Percentiles rank a stretch among this genome's conserved stretches.
Evolutionary conservation across 1,284 basidiomycete species (phyloP).

Genomic region (Ceratobasidium sp.): DNA sequence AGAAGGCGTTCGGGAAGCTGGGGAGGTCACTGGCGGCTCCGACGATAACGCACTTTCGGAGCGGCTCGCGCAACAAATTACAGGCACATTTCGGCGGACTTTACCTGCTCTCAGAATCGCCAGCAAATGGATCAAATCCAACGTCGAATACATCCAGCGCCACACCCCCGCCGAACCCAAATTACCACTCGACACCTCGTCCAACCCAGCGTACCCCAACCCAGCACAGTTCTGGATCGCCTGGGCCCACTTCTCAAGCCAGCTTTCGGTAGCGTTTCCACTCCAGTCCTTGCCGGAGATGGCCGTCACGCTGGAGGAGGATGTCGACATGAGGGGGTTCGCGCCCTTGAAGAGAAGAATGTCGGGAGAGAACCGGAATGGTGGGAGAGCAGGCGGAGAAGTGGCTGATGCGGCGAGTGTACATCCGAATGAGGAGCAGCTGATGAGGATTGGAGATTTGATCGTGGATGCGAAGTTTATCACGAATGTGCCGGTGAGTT

Average conservation of each 20-base stretch:
- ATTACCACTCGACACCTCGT: constrained; percentile 40
- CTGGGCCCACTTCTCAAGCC: constrained; percentile 75
- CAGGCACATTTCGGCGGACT: constrained; percentile 84
- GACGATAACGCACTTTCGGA: constrained; percentile 53
- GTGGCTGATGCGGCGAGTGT: constrained; percentile 55
- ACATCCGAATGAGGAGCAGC: constrained; percentile 94
- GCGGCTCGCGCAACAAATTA: constrained; percentile 78
- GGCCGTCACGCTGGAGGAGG: constrained; percentile 84
- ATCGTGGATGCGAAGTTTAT: constrained; percentile 77
- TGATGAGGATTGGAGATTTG: constrained; percentile 92
- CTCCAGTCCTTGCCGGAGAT: constrained; percentile 70
- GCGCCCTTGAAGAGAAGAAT: constrained; percentile 73
- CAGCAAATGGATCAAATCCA: constrained; percentile 88
- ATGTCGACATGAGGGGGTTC: constrained; percentile 90
- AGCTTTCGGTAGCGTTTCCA: constrained; percentile 78
- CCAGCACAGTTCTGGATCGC: constrained; percentile 73
- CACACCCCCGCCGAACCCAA: constrained; percentile 55
- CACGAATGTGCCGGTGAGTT: constrained; percentile 67
- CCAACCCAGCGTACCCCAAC: constrained; percentile 47
- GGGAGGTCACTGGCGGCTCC: constrained; percentile 54
- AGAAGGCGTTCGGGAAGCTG: constrained; percentile 50
- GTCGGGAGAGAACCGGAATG: constrained; percentile 48
- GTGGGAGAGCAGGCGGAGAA: constrained; percentile 23
- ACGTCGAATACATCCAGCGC: constrained; percentile 72
- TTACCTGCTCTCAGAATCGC: constrained; percentile 88